Conservation (phyloP, 352 stramenopile genomes). For the Halophytophthora polymorphica region DNA sequence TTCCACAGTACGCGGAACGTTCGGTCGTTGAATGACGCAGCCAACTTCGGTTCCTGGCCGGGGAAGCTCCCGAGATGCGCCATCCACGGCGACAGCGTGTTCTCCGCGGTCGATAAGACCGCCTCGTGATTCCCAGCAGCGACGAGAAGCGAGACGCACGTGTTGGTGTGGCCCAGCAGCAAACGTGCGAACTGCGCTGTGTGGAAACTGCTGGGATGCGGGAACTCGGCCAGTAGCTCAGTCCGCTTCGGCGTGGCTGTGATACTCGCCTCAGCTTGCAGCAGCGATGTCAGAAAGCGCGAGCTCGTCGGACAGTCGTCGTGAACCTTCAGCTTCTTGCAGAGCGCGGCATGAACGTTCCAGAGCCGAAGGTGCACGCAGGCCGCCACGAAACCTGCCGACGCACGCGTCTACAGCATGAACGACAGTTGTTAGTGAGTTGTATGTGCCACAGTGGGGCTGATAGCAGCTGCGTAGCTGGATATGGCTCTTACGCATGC, state of each 20-base stretch:
- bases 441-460: neutral
- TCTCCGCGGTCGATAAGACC: constrained; percentile 20
- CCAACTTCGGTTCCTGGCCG: constrained; percentile 47
- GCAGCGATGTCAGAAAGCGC: constrained; percentile 10
- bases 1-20: constrained; percentile 76
- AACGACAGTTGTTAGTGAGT: neutral
- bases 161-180: constrained; percentile 43
- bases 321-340: constrained; percentile 7
- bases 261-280: neutral
- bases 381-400: constrained; percentile 36
- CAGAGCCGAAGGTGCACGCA: constrained; percentile 57
- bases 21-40: constrained; percentile 59
- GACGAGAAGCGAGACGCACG: constrained; percentile 32
- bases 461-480: neutral
- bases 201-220: constrained; percentile 32
- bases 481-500: constrained; percentile 24
- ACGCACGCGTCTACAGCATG: constrained; percentile 16
- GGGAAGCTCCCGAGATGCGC: constrained; percentile 36
- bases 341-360: constrained; percentile 29
- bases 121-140: constrained; percentile 27
- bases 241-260: constrained; percentile 7
- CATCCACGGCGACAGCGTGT: constrained; percentile 46
- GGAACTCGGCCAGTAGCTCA: constrained; percentile 33
- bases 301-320: constrained; percentile 1
- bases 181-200: constrained; percentile 45